Conservation (phyloP, 805 yeast species). For the Saturnispora saitoi region DNA sequence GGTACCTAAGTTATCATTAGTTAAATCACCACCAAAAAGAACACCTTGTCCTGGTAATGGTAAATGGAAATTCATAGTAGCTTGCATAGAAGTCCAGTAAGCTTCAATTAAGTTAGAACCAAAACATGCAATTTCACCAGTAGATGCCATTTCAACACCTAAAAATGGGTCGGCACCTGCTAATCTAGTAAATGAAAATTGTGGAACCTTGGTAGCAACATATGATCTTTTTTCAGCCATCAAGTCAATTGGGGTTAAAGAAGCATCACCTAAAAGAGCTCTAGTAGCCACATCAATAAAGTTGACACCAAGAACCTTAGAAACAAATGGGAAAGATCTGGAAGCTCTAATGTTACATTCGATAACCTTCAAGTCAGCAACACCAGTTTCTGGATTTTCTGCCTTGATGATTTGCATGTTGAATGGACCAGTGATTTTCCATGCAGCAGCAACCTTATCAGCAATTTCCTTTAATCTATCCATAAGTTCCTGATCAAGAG, state of each 20-base stretch:
- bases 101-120: conserved; percentile 83
- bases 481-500: conserved; percentile 85
- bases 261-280: conserved; percentile 67
- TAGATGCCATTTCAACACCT: conserved; percentile 98
- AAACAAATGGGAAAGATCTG: conserved; percentile 97
- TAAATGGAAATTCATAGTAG: conserved; percentile 93
- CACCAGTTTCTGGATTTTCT: conserved; percentile 74
- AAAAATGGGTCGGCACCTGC: conserved; percentile 99
- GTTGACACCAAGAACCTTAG: conserved; percentile 91
- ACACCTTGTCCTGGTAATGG: conserved; percentile 88
- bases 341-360: conserved; percentile 99
- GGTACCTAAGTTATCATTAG: conserved; percentile 57
- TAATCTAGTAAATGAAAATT: conserved; percentile 93
- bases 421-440: conserved; percentile 94
- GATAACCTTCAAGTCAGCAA: conserved; percentile 78
- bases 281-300: conserved; percentile 91
- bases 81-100: conserved; percentile 95
- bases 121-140: conserved; percentile 98
- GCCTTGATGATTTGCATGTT: conserved; percentile 95
- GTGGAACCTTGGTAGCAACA: conserved; percentile 97
- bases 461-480: conserved; percentile 88
- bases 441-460: conserved; percentile 90
- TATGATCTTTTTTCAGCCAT: conserved; percentile 69
- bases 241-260: conserved; percentile 74
- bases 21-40: conserved; percentile 88